Percentiles rank a stretch among this genome's conserved stretches.
phyloP scores from a whole-genome alignment of 176 grass and related monocot species.

The Poa pratensis region DNA sequence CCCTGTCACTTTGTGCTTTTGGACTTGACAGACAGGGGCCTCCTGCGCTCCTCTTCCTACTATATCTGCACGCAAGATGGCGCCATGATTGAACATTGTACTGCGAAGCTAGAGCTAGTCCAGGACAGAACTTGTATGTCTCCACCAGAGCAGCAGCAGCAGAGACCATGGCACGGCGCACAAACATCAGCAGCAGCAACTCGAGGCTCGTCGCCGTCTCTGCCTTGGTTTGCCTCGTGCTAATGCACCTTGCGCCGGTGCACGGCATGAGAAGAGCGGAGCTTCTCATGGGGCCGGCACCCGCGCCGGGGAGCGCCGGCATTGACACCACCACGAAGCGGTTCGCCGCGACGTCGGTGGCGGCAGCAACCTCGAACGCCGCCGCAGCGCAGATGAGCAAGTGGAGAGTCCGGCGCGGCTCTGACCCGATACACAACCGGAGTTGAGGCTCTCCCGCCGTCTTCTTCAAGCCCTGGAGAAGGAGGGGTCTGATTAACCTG shows the following conservation, averaged over 20 bases:
- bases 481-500: neutral
- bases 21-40: conserved; percentile 28
- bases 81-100: conserved; percentile 50
- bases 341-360: conserved; percentile 4
- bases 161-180: conserved; percentile 39
- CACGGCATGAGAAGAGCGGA: conserved; percentile 46
- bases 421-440: conserved; percentile 69
- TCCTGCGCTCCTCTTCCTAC: conserved; percentile 31
- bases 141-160: conserved; percentile 45
- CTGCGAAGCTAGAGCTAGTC: conserved; percentile 27
- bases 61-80: conserved; percentile 63
- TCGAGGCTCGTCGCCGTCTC: conserved; percentile 32
- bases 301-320: neutral
- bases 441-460: conserved; percentile 18
- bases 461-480: neutral
- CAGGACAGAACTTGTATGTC: conserved; percentile 41
- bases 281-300: conserved; percentile 25
- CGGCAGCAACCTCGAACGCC: conserved; percentile 2
- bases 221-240: conserved; percentile 45
- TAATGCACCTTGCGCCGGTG: conserved; percentile 26
- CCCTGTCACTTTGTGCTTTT: conserved; percentile 60
- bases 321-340: conserved; percentile 32
- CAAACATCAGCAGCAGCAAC: neutral
- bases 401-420: conserved; percentile 64
- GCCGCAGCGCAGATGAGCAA: conserved; percentile 50